Percentiles rank a stretch among this genome's conserved stretches.
Conservation (phyloP, 2,329 filamentous ascomycete species). For the Aspergillus ustus region DNA sequence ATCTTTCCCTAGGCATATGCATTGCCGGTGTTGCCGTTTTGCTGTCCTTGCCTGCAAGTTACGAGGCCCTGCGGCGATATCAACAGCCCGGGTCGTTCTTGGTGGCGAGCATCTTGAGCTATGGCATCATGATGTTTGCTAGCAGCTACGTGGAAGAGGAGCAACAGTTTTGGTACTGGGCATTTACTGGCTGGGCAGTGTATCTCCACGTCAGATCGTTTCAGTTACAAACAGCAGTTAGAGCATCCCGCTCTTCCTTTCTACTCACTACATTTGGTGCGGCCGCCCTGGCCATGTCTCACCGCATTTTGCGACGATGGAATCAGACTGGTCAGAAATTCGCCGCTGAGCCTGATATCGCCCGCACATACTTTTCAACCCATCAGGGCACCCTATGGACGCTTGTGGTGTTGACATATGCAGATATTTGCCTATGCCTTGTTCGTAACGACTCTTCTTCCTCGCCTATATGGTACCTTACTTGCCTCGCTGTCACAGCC, state of each 20-base stretch:
- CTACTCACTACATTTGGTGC: slow-evolving; percentile 27
- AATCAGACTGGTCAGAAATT: slow-evolving; percentile 98
- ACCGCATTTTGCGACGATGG: slow-evolving; percentile 77
- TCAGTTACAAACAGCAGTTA: slow-evolving; percentile 4
- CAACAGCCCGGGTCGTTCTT: slow-evolving; percentile 46
- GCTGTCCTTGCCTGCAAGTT: slow-evolving; percentile 37
- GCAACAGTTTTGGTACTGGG: slow-evolving; percentile 99
- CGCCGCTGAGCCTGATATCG: slow-evolving; percentile 86
- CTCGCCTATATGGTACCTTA: slow-evolving; percentile 28
- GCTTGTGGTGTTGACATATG: slow-evolving; percentile 72
- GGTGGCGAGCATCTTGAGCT: slow-evolving; percentile 60
- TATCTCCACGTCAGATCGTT: slow-evolving; percentile 51
- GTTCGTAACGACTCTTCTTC: slow-evolving; percentile 31
- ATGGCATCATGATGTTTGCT: slow-evolving; percentile 93
- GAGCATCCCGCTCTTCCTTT: slow-evolving; percentile 1
- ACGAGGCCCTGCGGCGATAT: slow-evolving; percentile 35
- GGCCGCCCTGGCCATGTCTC: slow-evolving; percentile 60
- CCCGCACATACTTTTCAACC: slow-evolving; percentile 68
- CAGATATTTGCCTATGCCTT: slow-evolving; percentile 58
- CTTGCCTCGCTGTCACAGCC: slow-evolving; percentile 51
- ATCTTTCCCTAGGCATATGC: slow-evolving; percentile 37
- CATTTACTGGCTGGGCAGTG: slow-evolving; percentile 56
- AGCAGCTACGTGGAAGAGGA: slow-evolving; percentile 98
- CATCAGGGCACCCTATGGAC: slow-evolving; percentile 74
- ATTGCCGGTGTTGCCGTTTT: slow-evolving; percentile 51